Percentiles rank a stretch among this genome's conserved stretches.
Evolutionary conservation across 441 rosid genomes (phyloP).

Genomic region (Pelargonium myrrhifolium): DNA sequence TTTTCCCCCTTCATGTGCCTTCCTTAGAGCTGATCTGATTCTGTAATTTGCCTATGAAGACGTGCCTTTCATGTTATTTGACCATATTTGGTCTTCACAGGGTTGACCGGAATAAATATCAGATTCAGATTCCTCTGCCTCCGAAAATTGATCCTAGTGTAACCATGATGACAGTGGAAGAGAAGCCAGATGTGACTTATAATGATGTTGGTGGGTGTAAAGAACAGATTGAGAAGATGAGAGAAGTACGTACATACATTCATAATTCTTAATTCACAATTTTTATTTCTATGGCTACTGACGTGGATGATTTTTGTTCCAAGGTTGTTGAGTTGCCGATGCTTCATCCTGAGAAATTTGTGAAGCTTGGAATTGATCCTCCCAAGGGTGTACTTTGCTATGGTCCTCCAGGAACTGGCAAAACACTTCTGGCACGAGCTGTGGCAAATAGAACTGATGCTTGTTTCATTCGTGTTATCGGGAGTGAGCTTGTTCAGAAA

Average conservation of each 20-base stretch:
- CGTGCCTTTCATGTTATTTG: too few species aligned
- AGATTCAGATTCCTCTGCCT: constrained; percentile 94
- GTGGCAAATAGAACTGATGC: constrained; percentile 98
- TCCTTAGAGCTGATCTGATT: neutral
- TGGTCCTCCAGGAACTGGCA: constrained; percentile 83
- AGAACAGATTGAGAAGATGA: constrained; percentile 20
- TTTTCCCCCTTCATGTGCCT: neutral
- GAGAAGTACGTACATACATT: neutral
- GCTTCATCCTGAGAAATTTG: constrained; percentile 99
- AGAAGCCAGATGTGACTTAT: constrained; percentile 96
- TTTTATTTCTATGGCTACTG: too few species aligned
- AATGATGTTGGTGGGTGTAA: constrained; percentile 98
- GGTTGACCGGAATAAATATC: constrained; percentile 91
- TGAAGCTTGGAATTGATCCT: constrained; percentile 97
- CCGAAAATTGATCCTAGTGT: constrained; percentile 98
- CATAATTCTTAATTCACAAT: too few species aligned
- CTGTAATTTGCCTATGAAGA: neutral
- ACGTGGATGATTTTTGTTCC: neutral
- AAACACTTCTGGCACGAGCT: constrained; percentile 91
- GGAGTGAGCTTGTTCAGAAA: constrained; percentile 98
- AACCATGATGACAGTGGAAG: constrained; percentile 99
- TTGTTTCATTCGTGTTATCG: constrained; percentile 93
- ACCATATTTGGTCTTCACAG: constrained; percentile 38
- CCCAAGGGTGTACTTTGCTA: constrained; percentile 98
- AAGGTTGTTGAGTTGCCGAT: constrained; percentile 96